phyloP scores from a whole-genome alignment of 2,329 filamentous ascomycete genomes.

The Thermomyces lanuginosus region DNA sequence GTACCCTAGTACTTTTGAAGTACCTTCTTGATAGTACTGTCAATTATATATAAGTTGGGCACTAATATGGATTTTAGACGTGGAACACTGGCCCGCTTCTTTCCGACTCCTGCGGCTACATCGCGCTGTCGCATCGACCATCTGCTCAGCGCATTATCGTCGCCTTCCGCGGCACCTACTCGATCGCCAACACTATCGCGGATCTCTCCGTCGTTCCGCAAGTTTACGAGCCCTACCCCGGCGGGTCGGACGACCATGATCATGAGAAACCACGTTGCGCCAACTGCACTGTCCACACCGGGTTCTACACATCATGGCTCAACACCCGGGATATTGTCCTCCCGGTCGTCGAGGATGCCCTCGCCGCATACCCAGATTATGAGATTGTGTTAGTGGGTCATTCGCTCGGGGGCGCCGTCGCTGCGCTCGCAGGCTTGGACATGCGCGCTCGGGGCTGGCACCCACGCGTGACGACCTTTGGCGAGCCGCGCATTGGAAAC shows the following conservation, averaged over 20 bases:
- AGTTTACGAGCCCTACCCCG: constrained; percentile 74
- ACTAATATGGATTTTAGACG: too few species aligned
- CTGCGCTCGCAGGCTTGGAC: constrained; percentile 71
- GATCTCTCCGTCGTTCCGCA: constrained; percentile 83
- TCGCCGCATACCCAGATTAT: constrained; percentile 50
- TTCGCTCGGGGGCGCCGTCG: constrained; percentile 82
- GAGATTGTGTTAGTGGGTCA: constrained; percentile 70
- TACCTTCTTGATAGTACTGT: not conserved
- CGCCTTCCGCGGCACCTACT: constrained; percentile 89
- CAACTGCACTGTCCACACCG: constrained; percentile 85
- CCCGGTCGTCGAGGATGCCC: constrained; percentile 45
- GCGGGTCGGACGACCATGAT: constrained; percentile 26
- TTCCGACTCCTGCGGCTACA: constrained; percentile 84
- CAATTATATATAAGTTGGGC: too few species aligned
- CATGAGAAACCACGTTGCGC: constrained; percentile 42
- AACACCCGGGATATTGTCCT: constrained; percentile 56
- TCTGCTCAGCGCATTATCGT: constrained; percentile 53
- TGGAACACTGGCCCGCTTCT: constrained; percentile 84
- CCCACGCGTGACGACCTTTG: constrained; percentile 74
- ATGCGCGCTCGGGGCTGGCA: constrained; percentile 60
- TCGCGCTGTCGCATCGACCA: constrained; percentile 63
- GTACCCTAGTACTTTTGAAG: not conserved
- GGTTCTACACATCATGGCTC: constrained; percentile 74
- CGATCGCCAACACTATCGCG: constrained; percentile 74
- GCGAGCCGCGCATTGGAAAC: constrained; percentile 57